Conservation (phyloP, 768 basidiomycete species). For the Suillus subalutaceus region DNA sequence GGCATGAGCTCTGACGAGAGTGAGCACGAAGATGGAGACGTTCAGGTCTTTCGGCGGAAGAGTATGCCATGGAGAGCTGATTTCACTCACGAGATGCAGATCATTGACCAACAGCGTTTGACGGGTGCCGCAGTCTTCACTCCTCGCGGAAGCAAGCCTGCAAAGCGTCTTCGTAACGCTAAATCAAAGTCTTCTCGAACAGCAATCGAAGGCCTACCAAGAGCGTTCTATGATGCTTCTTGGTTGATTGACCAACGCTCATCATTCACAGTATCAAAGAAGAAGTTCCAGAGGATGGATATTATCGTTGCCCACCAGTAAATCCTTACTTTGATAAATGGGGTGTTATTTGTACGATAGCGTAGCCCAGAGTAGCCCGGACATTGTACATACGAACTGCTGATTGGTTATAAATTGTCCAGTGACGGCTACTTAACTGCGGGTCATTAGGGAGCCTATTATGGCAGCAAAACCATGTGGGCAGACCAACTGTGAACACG, state of each 20-base stretch:
- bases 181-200: neutral
- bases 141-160: neutral
- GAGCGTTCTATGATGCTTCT: neutral
- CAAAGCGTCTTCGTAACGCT: neutral
- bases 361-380: too few species aligned
- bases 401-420: too few species aligned
- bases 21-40: neutral
- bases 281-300: constrained; percentile 1
- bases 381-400: too few species aligned
- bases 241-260: neutral
- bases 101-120: neutral
- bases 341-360: too few species aligned
- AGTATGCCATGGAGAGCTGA: neutral
- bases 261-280: neutral
- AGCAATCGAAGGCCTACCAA: neutral
- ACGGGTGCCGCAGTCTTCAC: neutral
- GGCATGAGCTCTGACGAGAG: constrained; percentile 11
- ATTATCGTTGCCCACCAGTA: neutral
- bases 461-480: too few species aligned
- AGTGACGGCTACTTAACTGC: too few species aligned
- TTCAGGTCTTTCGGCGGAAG: neutral
- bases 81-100: neutral
- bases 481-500: too few species aligned
- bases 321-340: too few species aligned
- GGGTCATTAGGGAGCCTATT: too few species aligned